Base-by-base conservation (phyloP, 2,329 filamentous ascomycete species). In the Amesomyces nigricolor region DNA sequence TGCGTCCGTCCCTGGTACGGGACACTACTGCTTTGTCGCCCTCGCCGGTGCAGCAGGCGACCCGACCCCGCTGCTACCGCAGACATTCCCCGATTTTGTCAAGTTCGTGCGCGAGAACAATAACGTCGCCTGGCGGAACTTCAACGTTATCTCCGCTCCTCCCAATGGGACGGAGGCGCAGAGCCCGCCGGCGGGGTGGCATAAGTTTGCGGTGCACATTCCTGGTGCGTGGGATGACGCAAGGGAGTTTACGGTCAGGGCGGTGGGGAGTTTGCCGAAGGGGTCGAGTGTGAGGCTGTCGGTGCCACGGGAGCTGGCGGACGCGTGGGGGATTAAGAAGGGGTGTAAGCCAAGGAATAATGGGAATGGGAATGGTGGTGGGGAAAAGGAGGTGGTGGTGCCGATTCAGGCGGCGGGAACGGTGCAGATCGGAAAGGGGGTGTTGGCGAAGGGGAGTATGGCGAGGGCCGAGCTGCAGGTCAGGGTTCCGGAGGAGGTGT, bases 21-120 rank as follows among this genome's bases (percentile, higher is more conserved):
- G 48, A 14, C 37, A 51, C 29, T 58, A 55, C 38, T 58, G 51
- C 43, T 58, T 58, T 19, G 56, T 58, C 6, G 52, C 56, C n/a
- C 29, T 58, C 9, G 52, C 52, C 1, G 49, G 42, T 5, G 17
- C 56, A 5, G 30, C 6, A 19, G 5, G 16, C 14, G 51, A 58
- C 44, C 51, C 51, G 5, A 38, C 29, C 5, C 51, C 56, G 4
- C n/a, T 37, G 2, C 4, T 55, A 7, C 51, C 56, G 5, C 26
- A 4, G 3, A 51, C 30, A 4, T 54, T 55, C 22, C 38, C 42
- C 14, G 51, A 54, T 22, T 58, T 48, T 44, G 56, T 43, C 29
- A 43, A 35, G 43, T 52, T 58, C 13, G 43, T 58, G 16, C n/a
- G 39, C 13, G 53, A 48, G 44, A 54, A 48, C 42, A 58, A 58